A percentile compares a stretch with the other conserved stretches of the same genome.
These are phyloP conservation scores for Ceratocystis smalleyi DNA, from an alignment of 2,329 filamentous ascomycete genomes.

Conservation along the genomic window DNA sequence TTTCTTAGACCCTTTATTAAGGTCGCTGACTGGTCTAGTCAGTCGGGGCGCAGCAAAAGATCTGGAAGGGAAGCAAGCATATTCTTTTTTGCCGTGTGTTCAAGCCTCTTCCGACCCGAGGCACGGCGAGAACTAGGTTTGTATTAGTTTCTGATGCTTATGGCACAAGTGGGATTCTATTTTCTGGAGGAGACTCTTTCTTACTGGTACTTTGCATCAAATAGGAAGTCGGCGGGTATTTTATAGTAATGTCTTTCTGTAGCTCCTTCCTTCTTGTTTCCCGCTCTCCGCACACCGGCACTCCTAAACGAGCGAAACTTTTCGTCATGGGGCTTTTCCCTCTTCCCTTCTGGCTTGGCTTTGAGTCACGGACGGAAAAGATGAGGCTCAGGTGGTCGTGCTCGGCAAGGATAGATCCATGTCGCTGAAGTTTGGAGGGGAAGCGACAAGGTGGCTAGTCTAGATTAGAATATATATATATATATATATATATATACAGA, in stretches of 20 bases:
- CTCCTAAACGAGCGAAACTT: neutral
- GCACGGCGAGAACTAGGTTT: neutral
- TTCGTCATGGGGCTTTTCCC: neutral
- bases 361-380: neutral
- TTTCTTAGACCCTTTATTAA: neutral
- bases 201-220: neutral
- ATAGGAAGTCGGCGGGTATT: neutral
- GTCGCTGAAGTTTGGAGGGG: neutral
- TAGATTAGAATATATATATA: neutral
- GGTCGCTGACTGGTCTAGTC: too few species aligned
- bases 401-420: neutral
- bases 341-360: too few species aligned
- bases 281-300: neutral
- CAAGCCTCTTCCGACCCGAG: too few species aligned
- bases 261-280: neutral
- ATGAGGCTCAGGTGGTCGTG: slow-evolving; percentile 1
- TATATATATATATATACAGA: too few species aligned
- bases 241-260: neutral
- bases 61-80: neutral
- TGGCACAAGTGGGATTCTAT: neutral
- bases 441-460: neutral
- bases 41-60: neutral
- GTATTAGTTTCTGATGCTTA: neutral
- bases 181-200: neutral
- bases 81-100: neutral